These are phyloP conservation scores for Ceratocystis huliohia DNA, from an alignment of 2,329 filamentous ascomycete genomes.

Conservation along the genomic window DNA sequence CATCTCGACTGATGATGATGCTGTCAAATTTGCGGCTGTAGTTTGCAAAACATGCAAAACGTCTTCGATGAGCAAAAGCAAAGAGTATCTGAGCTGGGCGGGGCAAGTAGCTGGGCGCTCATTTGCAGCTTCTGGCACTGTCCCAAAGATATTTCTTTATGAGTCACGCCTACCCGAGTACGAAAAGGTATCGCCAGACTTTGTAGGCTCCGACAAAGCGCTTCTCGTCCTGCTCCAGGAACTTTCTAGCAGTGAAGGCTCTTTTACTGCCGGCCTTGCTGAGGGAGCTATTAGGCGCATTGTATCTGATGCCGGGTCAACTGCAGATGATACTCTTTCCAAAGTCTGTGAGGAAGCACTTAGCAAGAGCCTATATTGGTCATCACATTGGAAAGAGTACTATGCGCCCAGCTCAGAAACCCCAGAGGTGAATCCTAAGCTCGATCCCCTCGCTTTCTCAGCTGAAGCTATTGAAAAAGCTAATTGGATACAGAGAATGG, in stretches of 20 bases:
- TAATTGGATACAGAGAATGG: conserved; percentile 51
- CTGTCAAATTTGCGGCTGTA: conserved; percentile 48
- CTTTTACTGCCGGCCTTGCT: conserved; percentile 43
- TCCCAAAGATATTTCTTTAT: conserved; percentile 46
- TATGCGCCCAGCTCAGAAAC: conserved; percentile 43
- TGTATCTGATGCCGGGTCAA: conserved; percentile 39
- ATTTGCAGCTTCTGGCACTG: conserved; percentile 62
- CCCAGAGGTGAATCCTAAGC: conserved; percentile 1
- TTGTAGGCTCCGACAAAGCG: conserved; percentile 48
- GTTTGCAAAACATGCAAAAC: conserved; percentile 66
- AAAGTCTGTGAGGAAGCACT: conserved; percentile 41
- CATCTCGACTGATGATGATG: conserved; percentile 52
- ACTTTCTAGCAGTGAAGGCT: conserved; percentile 46
- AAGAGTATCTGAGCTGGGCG: conserved; percentile 70
- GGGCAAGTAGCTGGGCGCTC: conserved; percentile 72
- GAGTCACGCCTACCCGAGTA: conserved; percentile 46
- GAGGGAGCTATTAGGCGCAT: conserved; percentile 47
- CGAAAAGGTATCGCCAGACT: conserved; percentile 34
- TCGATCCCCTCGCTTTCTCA: conserved; percentile 27
- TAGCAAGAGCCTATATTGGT: conserved; percentile 37
- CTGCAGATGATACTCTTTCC: conserved; percentile 37
- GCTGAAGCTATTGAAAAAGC: conserved; percentile 33
- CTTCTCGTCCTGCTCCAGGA: conserved; percentile 50
- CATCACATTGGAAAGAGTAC: conserved; percentile 47
- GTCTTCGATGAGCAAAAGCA: conserved; percentile 48